Percentiles rank a stretch among this genome's conserved stretches.
Evolutionary conservation across 208 protist species (phyloP).

Genomic region (Crithidia sp.): DNA sequence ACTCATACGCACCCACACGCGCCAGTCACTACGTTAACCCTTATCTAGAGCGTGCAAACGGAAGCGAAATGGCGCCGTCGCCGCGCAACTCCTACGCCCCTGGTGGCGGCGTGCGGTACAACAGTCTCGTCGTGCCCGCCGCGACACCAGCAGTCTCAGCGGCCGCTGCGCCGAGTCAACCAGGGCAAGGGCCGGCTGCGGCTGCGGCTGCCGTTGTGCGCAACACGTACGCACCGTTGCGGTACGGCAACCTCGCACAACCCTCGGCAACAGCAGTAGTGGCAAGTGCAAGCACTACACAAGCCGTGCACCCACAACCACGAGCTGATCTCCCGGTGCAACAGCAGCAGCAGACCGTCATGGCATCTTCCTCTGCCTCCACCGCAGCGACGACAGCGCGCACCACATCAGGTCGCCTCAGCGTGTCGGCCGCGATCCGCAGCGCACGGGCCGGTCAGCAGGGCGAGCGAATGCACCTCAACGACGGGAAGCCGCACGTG

Average conservation of each 20-base stretch:
- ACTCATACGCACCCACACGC: background rate
- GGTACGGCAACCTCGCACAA: conserved; percentile 27
- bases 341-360: background rate
- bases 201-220: conserved; percentile 11
- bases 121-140: conserved; percentile 3
- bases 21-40: conserved; percentile 13
- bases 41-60: conserved; percentile 10
- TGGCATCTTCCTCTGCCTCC: background rate
- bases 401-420: background rate
- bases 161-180: background rate
- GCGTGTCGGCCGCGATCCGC: conserved; percentile 47
- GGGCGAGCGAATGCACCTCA: conserved; percentile 33
- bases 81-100: conserved; percentile 36
- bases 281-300: background rate
- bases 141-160: background rate
- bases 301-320: background rate
- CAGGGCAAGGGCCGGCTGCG: background rate
- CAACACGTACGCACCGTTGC: conserved; percentile 38
- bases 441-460: conserved; percentile 32
- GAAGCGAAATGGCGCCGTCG: conserved; percentile 16
- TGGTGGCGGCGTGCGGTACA: conserved; percentile 28
- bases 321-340: background rate
- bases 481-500: conserved; percentile 38
- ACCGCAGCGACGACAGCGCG: background rate
- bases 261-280: background rate